Base-by-base conservation (phyloP, 1,284 basidiomycete species). In the Inonotus hispidus region DNA sequence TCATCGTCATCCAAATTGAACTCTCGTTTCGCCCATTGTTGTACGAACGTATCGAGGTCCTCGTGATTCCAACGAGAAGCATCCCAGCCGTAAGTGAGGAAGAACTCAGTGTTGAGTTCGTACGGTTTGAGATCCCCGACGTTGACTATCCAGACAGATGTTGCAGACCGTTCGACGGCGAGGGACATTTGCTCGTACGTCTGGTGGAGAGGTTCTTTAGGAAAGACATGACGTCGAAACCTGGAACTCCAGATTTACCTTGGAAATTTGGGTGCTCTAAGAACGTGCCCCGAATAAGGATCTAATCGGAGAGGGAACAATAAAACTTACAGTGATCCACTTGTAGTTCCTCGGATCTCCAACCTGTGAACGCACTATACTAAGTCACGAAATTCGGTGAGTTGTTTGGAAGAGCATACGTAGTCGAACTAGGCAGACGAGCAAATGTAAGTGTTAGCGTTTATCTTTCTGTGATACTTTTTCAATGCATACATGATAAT, bases 81-180 rank as follows among this genome's bases (percentile, higher is more conserved):
- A 66, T 90, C 79, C 77, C 83, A 90, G 1, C 80, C 87, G 53
- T 82, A 79, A 21, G 74, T 76, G 64, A 90, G 73, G 77, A 87
- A 89, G 70, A 85, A 89, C 65, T 90, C 86, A 23, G 78, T 83
- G 47, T 85, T 81, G 67, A 84, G 79, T 66, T 91, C 88, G 66
- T 85, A 85, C 0, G 86, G 84, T 69, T 90, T 90, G 45, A 90
- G 71, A 67, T 90, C 88, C 19, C 87, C 87, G 37, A 86, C 83
- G 66, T 85, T 85, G 47, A 85, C 68, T 38, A 85, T 77, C 84
- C 84, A 86, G 39, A 85, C 71, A 21, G 75, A 75, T 3, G 73
- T 79, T 1, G 84, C 83, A 19, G 82, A 72, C 21, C 80, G 78
- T 25, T 81, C 80, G 13, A 84, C 75, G 2, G 83, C 82, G 27